Evolutionary conservation across 2,329 filamentous ascomycete species (phyloP).

Genomic region (Lasiodiplodia citricola): DNA sequence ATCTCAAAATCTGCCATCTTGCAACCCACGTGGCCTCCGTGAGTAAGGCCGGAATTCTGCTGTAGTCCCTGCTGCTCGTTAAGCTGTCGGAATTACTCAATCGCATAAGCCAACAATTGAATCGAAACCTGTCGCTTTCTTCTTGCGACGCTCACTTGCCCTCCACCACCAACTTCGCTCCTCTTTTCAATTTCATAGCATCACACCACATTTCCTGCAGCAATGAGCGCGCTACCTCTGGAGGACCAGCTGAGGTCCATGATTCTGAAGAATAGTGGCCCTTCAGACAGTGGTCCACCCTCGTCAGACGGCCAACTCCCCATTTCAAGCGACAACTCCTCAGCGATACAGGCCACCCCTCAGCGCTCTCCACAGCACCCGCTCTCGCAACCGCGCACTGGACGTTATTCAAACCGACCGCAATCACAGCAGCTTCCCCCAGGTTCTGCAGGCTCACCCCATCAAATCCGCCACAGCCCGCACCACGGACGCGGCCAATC

Average conservation of each 20-base stretch:
- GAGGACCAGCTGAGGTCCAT: slow-evolving; percentile 66
- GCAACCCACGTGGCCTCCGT: slow-evolving; percentile 19
- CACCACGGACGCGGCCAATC: slow-evolving; percentile 12
- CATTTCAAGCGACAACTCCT: neutral
- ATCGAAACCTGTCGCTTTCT: no score
- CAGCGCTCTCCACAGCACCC: neutral
- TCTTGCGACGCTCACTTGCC: neutral
- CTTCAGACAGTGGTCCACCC: neutral
- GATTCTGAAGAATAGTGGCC: slow-evolving; percentile 58
- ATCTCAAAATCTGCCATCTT: neutral
- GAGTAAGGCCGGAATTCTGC: slow-evolving; percentile 12
- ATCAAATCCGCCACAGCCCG: neutral
- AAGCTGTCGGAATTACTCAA: neutral
- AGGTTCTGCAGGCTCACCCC: neutral
- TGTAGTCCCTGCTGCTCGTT: neutral
- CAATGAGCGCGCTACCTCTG: slow-evolving; percentile 38
- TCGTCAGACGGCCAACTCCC: neutral
- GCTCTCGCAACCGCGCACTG: neutral
- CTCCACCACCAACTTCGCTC: neutral
- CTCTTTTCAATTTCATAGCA: neutral
- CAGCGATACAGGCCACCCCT: neutral
- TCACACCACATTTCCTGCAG: neutral
- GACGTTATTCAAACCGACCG: neutral
- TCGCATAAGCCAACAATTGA: neutral
- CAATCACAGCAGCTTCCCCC: neutral